Conservation (phyloP, 2,329 filamentous ascomycete species). For the Neoscytalidium dimidiatum region DNA sequence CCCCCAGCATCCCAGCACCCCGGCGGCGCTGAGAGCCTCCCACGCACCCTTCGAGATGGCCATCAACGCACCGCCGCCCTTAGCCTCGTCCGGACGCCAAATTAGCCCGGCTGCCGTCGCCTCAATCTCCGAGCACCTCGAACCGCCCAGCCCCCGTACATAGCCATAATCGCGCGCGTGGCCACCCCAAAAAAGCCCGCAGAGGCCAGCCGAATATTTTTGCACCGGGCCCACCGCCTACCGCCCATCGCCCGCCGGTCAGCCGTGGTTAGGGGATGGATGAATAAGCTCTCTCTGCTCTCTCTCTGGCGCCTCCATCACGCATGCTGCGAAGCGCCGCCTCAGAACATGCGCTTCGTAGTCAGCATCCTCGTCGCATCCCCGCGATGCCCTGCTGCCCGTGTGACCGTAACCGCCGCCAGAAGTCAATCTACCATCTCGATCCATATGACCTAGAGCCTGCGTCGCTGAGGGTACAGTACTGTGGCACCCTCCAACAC, state of each 20-base stretch:
- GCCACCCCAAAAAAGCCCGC: conserved; percentile 1
- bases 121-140: conserved; percentile 10
- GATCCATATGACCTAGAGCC: neutral
- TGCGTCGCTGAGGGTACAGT: neutral
- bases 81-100: neutral
- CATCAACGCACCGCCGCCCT: neutral
- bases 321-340: neutral
- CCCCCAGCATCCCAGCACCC: neutral
- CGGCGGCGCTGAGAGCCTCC: neutral
- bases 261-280: conserved; percentile 7
- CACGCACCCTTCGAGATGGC: neutral
- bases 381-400: neutral
- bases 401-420: neutral
- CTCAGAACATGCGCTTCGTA: neutral
- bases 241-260: neutral
- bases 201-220: conserved; percentile 10
- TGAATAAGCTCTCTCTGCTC: conserved; percentile 2
- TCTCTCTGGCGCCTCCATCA: no score
- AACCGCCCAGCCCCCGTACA: neutral
- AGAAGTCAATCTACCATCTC: neutral
- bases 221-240: conserved; percentile 10
- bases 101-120: conserved; percentile 8
- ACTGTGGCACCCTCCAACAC: neutral
- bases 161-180: neutral
- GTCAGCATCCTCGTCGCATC: conserved; percentile 6